Percentiles rank a stretch among this genome's conserved stretches.
These are phyloP conservation scores for Gaultheria prostrata DNA, from an alignment of 148 eudicot genomes.

Conservation along the genomic window DNA sequence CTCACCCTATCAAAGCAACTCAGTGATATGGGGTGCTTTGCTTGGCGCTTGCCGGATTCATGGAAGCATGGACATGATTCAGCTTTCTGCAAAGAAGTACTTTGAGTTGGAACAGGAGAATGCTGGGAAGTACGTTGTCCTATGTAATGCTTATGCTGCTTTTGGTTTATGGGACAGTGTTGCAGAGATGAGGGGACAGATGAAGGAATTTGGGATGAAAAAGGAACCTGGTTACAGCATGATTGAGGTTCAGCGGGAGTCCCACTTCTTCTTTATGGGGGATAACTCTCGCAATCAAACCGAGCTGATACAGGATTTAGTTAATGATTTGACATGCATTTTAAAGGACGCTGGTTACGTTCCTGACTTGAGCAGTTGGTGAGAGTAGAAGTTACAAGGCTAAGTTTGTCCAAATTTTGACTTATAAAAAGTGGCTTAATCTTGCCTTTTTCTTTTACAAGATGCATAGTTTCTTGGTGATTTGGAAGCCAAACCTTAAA, in stretches of 20 bases:
- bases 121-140: slow-evolving; percentile 72
- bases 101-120: slow-evolving; percentile 68
- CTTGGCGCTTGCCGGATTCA: slow-evolving; percentile 75
- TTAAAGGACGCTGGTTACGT: slow-evolving; percentile 45
- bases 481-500: slow-evolving; percentile 1
- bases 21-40: slow-evolving; percentile 80
- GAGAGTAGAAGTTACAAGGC: neutral
- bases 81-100: slow-evolving; percentile 51
- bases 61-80: slow-evolving; percentile 64
- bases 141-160: slow-evolving; percentile 66
- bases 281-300: slow-evolving; percentile 57
- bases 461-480: slow-evolving; percentile 6
- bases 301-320: slow-evolving; percentile 41
- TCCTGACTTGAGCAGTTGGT: slow-evolving; percentile 32
- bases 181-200: slow-evolving; percentile 61
- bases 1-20: slow-evolving; percentile 56
- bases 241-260: slow-evolving; percentile 66
- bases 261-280: slow-evolving; percentile 63
- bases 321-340: slow-evolving; percentile 42
- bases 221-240: slow-evolving; percentile 85
- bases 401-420: neutral
- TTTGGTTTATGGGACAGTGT: slow-evolving; percentile 61
- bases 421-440: neutral
- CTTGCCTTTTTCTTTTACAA: neutral
- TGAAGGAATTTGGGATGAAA: slow-evolving; percentile 63